phyloP scores from a whole-genome alignment of 2,329 filamentous ascomycete species.

The Cadophora gregata region DNA sequence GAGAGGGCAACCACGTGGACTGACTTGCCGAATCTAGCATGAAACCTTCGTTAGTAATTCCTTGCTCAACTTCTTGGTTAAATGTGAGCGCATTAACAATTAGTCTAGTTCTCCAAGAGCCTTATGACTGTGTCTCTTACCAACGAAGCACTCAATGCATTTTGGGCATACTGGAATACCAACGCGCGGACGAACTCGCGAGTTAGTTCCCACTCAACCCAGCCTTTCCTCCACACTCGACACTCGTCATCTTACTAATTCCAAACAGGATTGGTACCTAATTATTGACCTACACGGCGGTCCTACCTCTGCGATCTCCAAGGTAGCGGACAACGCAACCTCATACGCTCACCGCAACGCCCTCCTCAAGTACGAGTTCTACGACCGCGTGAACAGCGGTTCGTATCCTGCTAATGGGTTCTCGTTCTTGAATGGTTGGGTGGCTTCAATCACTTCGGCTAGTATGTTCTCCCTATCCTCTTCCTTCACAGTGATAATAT shows the following conservation, averaged over 20 bases:
- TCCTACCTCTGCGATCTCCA: constrained; percentile 27
- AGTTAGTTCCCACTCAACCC: neutral
- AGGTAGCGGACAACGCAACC: constrained; percentile 22
- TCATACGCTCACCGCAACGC: constrained; percentile 33
- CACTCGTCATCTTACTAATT: too few relatives aligned
- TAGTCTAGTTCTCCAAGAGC: constrained; percentile 31
- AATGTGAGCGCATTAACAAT: neutral
- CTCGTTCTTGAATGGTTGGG: constrained; percentile 24
- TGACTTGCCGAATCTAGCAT: constrained; percentile 13
- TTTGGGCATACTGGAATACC: constrained; percentile 29
- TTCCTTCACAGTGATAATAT: neutral
- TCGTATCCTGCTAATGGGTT: constrained; percentile 25
- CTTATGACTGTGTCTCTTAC: constrained; percentile 29
- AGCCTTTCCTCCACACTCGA: too few relatives aligned
- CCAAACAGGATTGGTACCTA: constrained; percentile 31
- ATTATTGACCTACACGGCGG: constrained; percentile 35
- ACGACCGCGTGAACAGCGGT: constrained; percentile 29
- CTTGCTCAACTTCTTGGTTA: too few relatives aligned
- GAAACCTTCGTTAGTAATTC: constrained; percentile 31
- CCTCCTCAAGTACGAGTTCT: constrained; percentile 33
- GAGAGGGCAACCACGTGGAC: neutral
- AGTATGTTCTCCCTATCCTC: constrained; percentile 1
- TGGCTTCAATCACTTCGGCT: neutral
- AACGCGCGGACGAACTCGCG: constrained; percentile 9
- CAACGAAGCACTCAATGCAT: constrained; percentile 22